These are phyloP conservation scores for Xerocomus spinulosus DNA, from an alignment of 768 basidiomycete genomes.

Conservation along the genomic window DNA sequence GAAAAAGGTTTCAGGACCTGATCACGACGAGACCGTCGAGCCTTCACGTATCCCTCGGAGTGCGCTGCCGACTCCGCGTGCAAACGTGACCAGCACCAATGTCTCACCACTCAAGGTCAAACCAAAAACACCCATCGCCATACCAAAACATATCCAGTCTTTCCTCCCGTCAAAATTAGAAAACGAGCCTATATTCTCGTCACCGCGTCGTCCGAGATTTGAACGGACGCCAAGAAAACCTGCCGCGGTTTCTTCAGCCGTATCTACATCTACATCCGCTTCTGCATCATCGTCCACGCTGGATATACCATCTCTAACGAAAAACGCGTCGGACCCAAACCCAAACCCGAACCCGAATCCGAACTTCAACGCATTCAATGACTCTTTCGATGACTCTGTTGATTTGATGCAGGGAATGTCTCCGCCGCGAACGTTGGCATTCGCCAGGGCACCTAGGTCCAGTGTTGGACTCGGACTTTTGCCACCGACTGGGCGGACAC, in stretches of 20 bases:
- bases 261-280: slow-evolving; percentile 29
- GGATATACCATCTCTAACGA: slow-evolving; percentile 53
- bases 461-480: slow-evolving; percentile 30
- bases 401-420: slow-evolving; percentile 43
- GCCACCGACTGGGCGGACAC: slow-evolving; percentile 54
- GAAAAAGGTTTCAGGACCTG: slow-evolving; percentile 38
- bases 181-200: slow-evolving; percentile 47
- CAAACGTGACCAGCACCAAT: slow-evolving; percentile 25
- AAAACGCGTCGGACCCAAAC: slow-evolving; percentile 30
- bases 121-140: slow-evolving; percentile 51
- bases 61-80: slow-evolving; percentile 34
- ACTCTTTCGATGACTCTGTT: slow-evolving; percentile 37
- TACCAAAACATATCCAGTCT: slow-evolving; percentile 51
- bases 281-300: slow-evolving; percentile 27
- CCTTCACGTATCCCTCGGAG: slow-evolving; percentile 27
- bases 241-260: background rate
- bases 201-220: slow-evolving; percentile 31
- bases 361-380: slow-evolving; percentile 31
- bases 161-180: slow-evolving; percentile 68
- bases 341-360: slow-evolving; percentile 43
- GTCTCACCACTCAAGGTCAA: slow-evolving; percentile 55
- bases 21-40: slow-evolving; percentile 47
- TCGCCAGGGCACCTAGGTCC: slow-evolving; percentile 38
- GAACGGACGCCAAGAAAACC: slow-evolving; percentile 30
- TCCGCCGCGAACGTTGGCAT: slow-evolving; percentile 52